Conservation (phyloP, 331 rosid genomes). For the Malus hybrid region DNA sequence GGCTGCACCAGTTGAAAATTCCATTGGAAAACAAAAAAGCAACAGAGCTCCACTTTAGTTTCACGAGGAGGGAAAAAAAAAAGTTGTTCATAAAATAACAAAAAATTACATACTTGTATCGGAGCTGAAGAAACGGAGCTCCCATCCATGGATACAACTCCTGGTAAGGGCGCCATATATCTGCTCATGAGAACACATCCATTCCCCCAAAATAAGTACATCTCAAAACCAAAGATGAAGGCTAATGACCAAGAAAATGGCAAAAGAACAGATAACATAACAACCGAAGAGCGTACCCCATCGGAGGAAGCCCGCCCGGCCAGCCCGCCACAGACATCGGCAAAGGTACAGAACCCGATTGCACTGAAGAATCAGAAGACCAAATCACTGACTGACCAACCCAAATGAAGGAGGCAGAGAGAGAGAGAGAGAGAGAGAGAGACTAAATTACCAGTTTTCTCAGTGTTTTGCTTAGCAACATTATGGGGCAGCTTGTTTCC, state of each 20-base stretch:
- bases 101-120: constrained; percentile 41
- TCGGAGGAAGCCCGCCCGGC: constrained; percentile 82
- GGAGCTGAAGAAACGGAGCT: constrained; percentile 68
- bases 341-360: constrained; percentile 54
- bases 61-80: not conserved
- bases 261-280: constrained; percentile 11
- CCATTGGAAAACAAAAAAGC: not conserved
- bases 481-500: constrained; percentile 48
- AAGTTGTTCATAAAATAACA: not conserved
- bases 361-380: constrained; percentile 32
- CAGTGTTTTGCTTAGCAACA: constrained; percentile 34
- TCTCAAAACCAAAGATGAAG: not conserved
- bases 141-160: constrained; percentile 89
- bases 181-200: constrained; percentile 49
- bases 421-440: too few species aligned
- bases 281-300: constrained; percentile 58
- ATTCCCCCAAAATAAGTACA: constrained; percentile 18
- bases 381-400: constrained; percentile 1
- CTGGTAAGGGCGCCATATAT: constrained; percentile 85
- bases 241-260: constrained; percentile 1
- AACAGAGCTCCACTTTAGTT: not conserved
- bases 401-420: not conserved
- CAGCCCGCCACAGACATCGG: constrained; percentile 79
- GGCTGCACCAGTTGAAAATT: constrained; percentile 38
- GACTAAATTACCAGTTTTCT: constrained; percentile 48